Conservation (phyloP, 78 protist genomes). For the Creolimax fragrantissima region DNA sequence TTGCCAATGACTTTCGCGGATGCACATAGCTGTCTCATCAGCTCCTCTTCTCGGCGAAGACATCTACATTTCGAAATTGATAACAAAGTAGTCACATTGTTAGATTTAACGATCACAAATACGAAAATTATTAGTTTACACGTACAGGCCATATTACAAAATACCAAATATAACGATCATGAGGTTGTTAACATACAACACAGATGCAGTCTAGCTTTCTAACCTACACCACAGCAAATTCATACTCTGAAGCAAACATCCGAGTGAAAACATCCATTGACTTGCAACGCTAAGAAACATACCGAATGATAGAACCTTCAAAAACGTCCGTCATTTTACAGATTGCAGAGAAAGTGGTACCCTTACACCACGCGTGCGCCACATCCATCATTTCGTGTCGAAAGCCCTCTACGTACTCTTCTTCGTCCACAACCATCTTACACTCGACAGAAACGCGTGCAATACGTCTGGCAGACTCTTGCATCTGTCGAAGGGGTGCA, state of each 20-base stretch:
- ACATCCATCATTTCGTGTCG: conserved; percentile 66
- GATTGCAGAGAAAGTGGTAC: conserved; percentile 74
- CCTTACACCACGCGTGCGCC: conserved; percentile 57
- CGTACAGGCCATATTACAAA: no score
- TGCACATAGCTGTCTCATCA: conserved; percentile 70
- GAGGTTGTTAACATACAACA: no score
- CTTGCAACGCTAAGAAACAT: no score
- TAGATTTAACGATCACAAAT: conserved; percentile 82
- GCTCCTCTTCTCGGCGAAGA: conserved; percentile 74
- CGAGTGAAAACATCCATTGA: no score
- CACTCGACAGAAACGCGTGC: conserved; percentile 64
- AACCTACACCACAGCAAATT: no score
- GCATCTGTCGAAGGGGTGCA: conserved; percentile 11
- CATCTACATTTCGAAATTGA: conserved; percentile 19
- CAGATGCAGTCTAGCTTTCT: no score
- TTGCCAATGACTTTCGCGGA: conserved; percentile 89
- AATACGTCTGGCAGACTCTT: conserved; percentile 60
- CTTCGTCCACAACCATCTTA: conserved; percentile 50
- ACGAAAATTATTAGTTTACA: no score
- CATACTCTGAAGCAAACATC: no score
- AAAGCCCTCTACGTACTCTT: conserved; percentile 50
- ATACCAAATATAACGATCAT: no score
- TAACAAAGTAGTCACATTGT: conserved; percentile 83
- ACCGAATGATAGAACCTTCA: conserved; percentile 49
- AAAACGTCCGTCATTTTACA: conserved; percentile 75